Conservation (phyloP, 1,139 yeast genomes). For the Hansenula sp. region DNA sequence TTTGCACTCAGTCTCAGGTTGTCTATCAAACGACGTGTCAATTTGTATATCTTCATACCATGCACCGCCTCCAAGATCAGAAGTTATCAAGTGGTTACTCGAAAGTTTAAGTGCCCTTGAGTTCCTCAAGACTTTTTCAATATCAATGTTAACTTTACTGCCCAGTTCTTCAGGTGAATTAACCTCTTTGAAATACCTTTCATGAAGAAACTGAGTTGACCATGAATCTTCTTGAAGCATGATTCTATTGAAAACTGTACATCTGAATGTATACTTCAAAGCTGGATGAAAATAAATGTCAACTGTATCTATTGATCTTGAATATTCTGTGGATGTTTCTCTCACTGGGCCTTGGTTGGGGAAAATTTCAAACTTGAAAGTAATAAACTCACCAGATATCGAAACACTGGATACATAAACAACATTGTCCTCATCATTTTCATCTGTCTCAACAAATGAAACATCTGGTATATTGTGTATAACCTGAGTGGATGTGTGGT, state of each 20-base stretch:
- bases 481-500: constrained; percentile 34
- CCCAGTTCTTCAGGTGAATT: constrained; percentile 42
- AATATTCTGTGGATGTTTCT: neutral
- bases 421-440: constrained; percentile 1
- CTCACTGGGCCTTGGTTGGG: constrained; percentile 30
- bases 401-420: constrained; percentile 37
- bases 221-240: constrained; percentile 50
- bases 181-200: constrained; percentile 45
- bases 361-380: constrained; percentile 34
- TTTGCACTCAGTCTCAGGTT: neutral
- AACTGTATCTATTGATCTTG: neutral
- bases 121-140: constrained; percentile 33
- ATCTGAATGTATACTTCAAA: neutral
- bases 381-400: constrained; percentile 45
- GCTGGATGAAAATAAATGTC: neutral
- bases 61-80: constrained; percentile 46
- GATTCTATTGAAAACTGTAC: constrained; percentile 24
- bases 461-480: constrained; percentile 61
- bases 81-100: constrained; percentile 35
- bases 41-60: constrained; percentile 12
- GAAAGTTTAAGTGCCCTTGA: constrained; percentile 34
- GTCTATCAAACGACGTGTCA: constrained; percentile 5
- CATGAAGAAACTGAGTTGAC: constrained; percentile 43
- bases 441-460: constrained; percentile 32
- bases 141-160: constrained; percentile 39